Conservation (phyloP, 192 early-diverging fungal genomes). For the Coemansia sp. region DNA sequence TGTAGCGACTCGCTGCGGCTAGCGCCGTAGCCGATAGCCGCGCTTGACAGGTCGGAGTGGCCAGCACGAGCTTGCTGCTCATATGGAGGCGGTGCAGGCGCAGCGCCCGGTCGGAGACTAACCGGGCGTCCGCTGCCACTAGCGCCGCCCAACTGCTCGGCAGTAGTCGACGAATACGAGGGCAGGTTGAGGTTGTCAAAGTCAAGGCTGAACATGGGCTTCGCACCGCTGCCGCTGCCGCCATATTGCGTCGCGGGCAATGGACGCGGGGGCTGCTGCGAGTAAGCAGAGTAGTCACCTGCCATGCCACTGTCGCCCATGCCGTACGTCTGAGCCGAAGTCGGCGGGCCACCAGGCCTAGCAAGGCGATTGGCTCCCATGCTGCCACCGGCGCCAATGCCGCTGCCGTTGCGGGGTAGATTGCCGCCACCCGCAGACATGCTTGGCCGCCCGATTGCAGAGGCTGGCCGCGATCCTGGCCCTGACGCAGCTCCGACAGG, state of each 20-base stretch:
- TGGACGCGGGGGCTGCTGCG: slow-evolving; percentile 11
- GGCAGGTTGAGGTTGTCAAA: slow-evolving; percentile 57
- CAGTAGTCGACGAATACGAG: slow-evolving; percentile 35
- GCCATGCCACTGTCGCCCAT: background rate
- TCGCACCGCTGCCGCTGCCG: background rate
- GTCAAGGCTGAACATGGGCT: slow-evolving; percentile 52
- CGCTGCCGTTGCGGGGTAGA: slow-evolving; percentile 9
- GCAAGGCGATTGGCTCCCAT: slow-evolving; percentile 12
- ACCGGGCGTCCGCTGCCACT: slow-evolving; percentile 8
- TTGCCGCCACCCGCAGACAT: background rate
- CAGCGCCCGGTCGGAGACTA: background rate
- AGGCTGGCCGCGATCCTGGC: slow-evolving; percentile 17
- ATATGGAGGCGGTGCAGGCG: background rate
- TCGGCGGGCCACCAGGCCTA: slow-evolving; percentile 11
- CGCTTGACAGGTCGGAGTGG: slow-evolving; percentile 12
- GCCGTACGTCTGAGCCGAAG: background rate
- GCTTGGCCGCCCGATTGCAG: slow-evolving; percentile 16
- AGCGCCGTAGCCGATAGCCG: slow-evolving; percentile 43
- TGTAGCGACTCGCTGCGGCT: slow-evolving; percentile 17
- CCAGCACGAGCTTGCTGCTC: slow-evolving; percentile 4
- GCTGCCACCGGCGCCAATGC: slow-evolving; percentile 2
- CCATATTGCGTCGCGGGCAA: slow-evolving; percentile 15
- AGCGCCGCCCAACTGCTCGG: slow-evolving; percentile 25
- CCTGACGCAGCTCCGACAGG: slow-evolving; percentile 23
- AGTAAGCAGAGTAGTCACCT: slow-evolving; percentile 1